Base-by-base conservation (phyloP, 2,329 filamentous ascomycete genomes). In the Aureobasidium sp. region DNA sequence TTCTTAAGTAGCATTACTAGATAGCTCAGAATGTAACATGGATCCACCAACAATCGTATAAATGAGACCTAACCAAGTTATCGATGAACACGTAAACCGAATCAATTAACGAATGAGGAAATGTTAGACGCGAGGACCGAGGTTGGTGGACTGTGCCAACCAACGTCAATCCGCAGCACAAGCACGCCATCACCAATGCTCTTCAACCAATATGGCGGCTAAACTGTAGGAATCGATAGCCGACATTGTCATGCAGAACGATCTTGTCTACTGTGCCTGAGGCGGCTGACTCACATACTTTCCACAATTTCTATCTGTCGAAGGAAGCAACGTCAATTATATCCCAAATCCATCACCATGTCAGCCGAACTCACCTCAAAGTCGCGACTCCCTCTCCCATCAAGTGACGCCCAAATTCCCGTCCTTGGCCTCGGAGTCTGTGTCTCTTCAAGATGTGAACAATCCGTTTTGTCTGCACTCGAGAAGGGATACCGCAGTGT, bases 341-440 rank as follows among this genome's bases (percentile, higher is more conserved):
- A 39, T 8, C 13, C 30, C 29, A 47, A 37, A n/a, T 14, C 29
- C 14, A 13, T 27, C 32, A 39, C 25, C 21, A 58, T 58, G 54
- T 39, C 54, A n/a, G 25, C 54, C 44, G 21, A 58, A 30, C 39
- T 61, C 5, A 36, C 48, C 39, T 21, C 39, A 16, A 11, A 61
- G 13, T 54, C 59, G 30, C 48, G 27, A 25, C 41, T 53, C 7
- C 41, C 78, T 29, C 76, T 85, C 36, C 75, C 76, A 29, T 79
- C 80, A 58, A 78, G 77, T 58, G 63, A 68, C 29, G 72, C 78
- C 65, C 74, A 73, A 59, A 86, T 89, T 25, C 86, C 86, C 41
- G 79, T 78, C 34, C 78, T 90, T 21, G 87, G 86, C 8, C 88
- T 89, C 66, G 87, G 87, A 51, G 85, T 88, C 64, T 90, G 87